Percentiles rank a stretch among this genome's conserved stretches.
Conservation (phyloP, 192 early-diverging fungal genomes). For the Paraglomus brasilianum region DNA sequence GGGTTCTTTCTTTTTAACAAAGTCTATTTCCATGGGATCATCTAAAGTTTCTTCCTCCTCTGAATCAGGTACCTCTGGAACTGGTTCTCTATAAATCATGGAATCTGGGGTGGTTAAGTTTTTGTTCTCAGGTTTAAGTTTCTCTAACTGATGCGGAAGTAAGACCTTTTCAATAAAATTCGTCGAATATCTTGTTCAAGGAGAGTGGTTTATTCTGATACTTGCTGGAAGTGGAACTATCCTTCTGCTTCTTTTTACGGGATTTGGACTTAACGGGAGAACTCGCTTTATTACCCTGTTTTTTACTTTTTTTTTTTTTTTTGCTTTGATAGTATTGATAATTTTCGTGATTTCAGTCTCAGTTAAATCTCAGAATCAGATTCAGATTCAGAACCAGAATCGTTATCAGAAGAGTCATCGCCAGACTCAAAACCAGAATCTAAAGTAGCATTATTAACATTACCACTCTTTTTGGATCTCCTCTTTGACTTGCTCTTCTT, state of each 20-base stretch:
- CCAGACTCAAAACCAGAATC: no score
- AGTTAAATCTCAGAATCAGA: conserved; percentile 10
- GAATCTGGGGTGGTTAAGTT: neutral
- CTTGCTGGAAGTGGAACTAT: neutral
- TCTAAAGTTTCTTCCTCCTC: neutral
- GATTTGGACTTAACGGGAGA: no score
- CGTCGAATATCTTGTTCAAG: neutral
- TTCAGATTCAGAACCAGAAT: conserved; percentile 1
- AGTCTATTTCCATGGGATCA: conserved; percentile 3
- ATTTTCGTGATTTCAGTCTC: neutral
- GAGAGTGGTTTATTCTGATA: neutral
- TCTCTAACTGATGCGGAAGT: conserved; percentile 2
- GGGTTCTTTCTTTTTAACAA: conserved; percentile 20
- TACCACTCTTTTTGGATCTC: neutral
- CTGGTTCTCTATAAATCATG: conserved; percentile 2
- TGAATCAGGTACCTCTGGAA: conserved; percentile 2
- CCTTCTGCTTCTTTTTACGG: neutral
- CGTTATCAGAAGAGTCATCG: no score
- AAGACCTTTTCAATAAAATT: conserved; percentile 3
- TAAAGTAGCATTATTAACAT: no score
- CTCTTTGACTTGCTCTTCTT: neutral
- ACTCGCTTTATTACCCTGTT: no score
- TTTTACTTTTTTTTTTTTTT: no score
- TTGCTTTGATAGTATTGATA: conserved; percentile 1
- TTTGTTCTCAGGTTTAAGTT: conserved; percentile 6